Evolutionary conservation across 805 yeast genomes (phyloP).

Genomic region (Metahyphopichia silvanorum): DNA sequence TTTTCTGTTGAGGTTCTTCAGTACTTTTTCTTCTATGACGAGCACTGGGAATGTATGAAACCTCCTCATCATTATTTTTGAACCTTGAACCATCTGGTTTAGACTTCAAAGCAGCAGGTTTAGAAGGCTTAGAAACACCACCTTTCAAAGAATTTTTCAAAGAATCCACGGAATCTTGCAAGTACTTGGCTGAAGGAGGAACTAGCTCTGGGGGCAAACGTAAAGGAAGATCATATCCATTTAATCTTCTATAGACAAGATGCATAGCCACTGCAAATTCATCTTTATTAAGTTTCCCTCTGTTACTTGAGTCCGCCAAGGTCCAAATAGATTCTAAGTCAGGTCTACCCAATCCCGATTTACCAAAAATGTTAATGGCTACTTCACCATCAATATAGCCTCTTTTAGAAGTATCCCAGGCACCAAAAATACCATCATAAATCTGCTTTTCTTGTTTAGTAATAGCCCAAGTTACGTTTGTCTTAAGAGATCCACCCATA

Average conservation of each 20-base stretch:
- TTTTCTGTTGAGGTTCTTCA: conserved; percentile 10
- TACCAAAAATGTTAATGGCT: conserved; percentile 84
- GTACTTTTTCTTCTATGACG: conserved; percentile 45
- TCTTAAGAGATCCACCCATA: conserved; percentile 43
- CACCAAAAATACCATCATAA: conserved; percentile 82
- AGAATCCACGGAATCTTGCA: conserved; percentile 67
- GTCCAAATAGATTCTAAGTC: conserved; percentile 93
- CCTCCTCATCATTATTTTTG: conserved; percentile 71
- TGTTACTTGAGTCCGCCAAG: conserved; percentile 75
- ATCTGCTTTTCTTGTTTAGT: conserved; percentile 83
- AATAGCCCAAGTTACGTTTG: conserved; percentile 75
- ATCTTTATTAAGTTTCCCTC: conserved; percentile 81
- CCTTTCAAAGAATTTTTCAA: conserved; percentile 63
- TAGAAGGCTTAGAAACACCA: conserved; percentile 21
- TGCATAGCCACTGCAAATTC: conserved; percentile 98
- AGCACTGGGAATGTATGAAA: conserved; percentile 68
- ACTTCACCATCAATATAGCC: conserved; percentile 78
- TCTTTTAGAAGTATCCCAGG: conserved; percentile 69
- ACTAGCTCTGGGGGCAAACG: conserved; percentile 83
- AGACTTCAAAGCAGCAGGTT: conserved; percentile 6
- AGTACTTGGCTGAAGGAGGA: conserved; percentile 78
- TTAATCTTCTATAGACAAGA: conserved; percentile 83
- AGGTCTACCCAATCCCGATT: conserved; percentile 81
- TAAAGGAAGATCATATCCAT: conserved; percentile 82
- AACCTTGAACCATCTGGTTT: conserved; percentile 33